Evolutionary conservation across 1,139 yeast species (phyloP).

Genomic region (Diutina catenulata): DNA sequence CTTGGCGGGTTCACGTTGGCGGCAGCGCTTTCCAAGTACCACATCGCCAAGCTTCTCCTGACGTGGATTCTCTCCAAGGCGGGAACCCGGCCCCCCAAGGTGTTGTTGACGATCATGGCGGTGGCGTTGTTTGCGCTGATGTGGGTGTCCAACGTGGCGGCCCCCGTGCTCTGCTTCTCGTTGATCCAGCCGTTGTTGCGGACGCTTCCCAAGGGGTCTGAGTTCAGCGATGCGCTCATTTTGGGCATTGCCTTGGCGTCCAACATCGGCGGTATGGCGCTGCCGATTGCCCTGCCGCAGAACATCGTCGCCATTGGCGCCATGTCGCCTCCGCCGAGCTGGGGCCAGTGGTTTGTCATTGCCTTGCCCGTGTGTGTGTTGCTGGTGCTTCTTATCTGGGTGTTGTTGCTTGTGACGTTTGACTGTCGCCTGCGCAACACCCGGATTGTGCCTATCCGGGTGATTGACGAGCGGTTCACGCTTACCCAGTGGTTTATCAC

Average conservation of each 20-base stretch:
- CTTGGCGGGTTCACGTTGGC: conserved; percentile 68
- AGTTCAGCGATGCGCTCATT: conserved; percentile 51
- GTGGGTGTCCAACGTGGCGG: conserved; percentile 77
- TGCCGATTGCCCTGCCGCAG: conserved; percentile 75
- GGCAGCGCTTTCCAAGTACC: conserved; percentile 60
- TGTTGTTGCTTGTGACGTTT: conserved; percentile 44
- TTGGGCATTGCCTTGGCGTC: conserved; percentile 66
- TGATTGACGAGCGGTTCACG: conserved; percentile 48
- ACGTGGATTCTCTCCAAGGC: conserved; percentile 54
- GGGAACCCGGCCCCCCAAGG: conserved; percentile 55
- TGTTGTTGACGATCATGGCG: conserved; percentile 51
- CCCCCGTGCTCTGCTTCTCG: conserved; percentile 64
- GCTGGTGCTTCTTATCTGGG: conserved; percentile 45
- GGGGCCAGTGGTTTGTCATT: conserved; percentile 72
- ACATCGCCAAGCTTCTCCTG: conserved; percentile 56
- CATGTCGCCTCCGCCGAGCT: conserved; percentile 53
- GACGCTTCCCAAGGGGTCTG: conserved; percentile 49
- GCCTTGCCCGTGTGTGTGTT: conserved; percentile 54
- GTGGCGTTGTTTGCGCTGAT: conserved; percentile 60
- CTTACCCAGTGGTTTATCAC: conserved; percentile 55
- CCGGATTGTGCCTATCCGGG: conserved; percentile 38
- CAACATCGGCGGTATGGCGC: conserved; percentile 67
- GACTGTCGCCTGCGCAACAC: conserved; percentile 31
- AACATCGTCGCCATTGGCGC: conserved; percentile 65
- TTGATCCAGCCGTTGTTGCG: conserved; percentile 53